Evolutionary conservation across 306 rosid species (phyloP).

Genomic region (Cicer cuneatum): DNA sequence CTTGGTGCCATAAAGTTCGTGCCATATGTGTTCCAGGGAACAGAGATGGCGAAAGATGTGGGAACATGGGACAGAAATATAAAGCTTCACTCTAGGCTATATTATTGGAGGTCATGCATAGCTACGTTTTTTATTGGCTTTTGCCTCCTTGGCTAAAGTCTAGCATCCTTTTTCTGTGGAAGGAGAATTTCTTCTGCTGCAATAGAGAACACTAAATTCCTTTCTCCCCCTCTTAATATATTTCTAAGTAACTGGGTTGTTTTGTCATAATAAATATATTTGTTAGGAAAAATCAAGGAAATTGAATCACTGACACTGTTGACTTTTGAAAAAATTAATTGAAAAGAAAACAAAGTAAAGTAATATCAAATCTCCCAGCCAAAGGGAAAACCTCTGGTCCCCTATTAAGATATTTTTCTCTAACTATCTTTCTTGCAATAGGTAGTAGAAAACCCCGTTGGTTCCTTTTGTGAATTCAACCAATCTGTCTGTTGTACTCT

Average conservation of each 20-base stretch:
- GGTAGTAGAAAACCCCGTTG: neutral
- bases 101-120: constrained; percentile 57
- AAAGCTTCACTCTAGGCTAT: constrained; percentile 46
- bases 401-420: neutral
- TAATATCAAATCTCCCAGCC: neutral
- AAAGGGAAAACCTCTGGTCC: constrained; percentile 11
- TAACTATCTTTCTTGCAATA: neutral
- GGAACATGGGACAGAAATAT: constrained; percentile 49
- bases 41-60: constrained; percentile 58
- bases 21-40: neutral
- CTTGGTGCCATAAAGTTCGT: neutral
- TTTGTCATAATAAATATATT: constrained; percentile 20
- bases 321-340: neutral
- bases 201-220: neutral
- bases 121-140: constrained; percentile 21
- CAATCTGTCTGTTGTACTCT: neutral
- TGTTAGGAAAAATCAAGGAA: neutral
- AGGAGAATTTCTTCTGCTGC: constrained; percentile 15
- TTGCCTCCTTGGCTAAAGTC: constrained; percentile 18
- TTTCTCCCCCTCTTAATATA: neutral
- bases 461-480: neutral
- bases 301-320: neutral
- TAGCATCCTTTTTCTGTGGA: constrained; percentile 17
- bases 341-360: neutral
- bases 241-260: neutral